Conservation (phyloP, 495 filamentous ascomycete genomes). For the Aspergillus cavernicola region DNA sequence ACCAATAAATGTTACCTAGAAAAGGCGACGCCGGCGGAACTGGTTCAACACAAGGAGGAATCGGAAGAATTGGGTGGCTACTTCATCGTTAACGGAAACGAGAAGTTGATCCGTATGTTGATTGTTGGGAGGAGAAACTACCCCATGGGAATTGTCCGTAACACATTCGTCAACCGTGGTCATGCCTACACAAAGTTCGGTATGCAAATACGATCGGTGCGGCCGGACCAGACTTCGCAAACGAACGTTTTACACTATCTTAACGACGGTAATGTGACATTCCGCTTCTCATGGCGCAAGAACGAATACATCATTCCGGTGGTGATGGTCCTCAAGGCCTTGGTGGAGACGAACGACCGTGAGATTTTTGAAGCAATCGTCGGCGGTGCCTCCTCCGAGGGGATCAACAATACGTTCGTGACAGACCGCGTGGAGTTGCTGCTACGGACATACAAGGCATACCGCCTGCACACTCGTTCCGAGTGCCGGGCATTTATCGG, state of each 20-base stretch:
- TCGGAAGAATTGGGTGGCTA: constrained; percentile 91
- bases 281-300: constrained; percentile 97
- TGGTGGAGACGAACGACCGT: constrained; percentile 92
- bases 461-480: constrained; percentile 70
- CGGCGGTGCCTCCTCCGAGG: constrained; percentile 66
- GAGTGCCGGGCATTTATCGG: constrained; percentile 82
- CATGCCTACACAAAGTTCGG: constrained; percentile 81
- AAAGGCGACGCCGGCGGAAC: constrained; percentile 71
- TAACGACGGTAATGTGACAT: constrained; percentile 89
- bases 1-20: constrained; percentile 88
- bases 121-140: constrained; percentile 86
- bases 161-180: constrained; percentile 82
- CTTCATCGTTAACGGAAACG: constrained; percentile 66
- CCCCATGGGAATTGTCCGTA: constrained; percentile 87
- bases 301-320: constrained; percentile 90
- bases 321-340: constrained; percentile 93
- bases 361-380: constrained; percentile 92
- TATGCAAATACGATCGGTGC: constrained; percentile 84
- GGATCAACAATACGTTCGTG: constrained; percentile 82
- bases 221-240: constrained; percentile 94
- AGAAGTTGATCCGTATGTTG: constrained; percentile 92
- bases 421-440: constrained; percentile 91
- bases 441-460: constrained; percentile 87
- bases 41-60: constrained; percentile 86
- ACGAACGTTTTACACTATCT: constrained; percentile 97